Base-by-base conservation (phyloP, 805 yeast species). In the Wickerhamiella australiensis region DNA sequence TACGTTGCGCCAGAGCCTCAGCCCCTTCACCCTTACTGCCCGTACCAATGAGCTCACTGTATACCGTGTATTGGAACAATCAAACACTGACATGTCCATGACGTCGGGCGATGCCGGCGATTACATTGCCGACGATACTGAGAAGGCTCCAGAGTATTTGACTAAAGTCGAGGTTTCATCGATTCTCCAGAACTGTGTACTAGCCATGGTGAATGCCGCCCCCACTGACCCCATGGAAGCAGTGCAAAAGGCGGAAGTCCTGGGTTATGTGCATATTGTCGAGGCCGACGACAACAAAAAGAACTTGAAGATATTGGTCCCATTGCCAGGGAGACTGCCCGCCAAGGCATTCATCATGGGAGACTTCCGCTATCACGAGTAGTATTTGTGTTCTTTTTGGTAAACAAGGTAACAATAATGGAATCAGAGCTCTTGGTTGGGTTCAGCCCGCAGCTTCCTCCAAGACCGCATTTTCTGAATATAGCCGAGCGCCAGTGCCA, bases 261-360 rank as follows among this genome's bases (percentile, higher is more conserved):
- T 85, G 55, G 97, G 98, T 0, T 90, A 78, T 65, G 84, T 81
- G 2, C 81, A 85, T 54, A 76, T 79, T 3, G 65, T 67, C 15
- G 80, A 78, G 54, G 84, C 79, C 20, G 94, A 88, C 59, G 96
- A 90, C 54, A 68, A 76, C 13, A 80, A 79, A 59, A 73, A 75
- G 13, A 81, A 76, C 56, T 60, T 85, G 50, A 80, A 80, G 58
- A 71, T 92, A 7, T 69, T 90, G 53, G 70, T 87, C 53, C 97
- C 99, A 0, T 82, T 85, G 4, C 96, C 95, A 2, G 94, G 95
- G 1, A 69, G 80, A 37, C 68, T 88, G 21, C 98, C 98, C 0
- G 72, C 79, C 22, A 77, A 79, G 54, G 79, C 83, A 1, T 70
- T 85, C 58, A 63, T 92, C 2, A 66, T 88, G 44, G 94, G 96